Evolutionary conservation across 2,329 filamentous ascomycete genomes (phyloP).

Genomic region (Colletotrichum salicis): DNA sequence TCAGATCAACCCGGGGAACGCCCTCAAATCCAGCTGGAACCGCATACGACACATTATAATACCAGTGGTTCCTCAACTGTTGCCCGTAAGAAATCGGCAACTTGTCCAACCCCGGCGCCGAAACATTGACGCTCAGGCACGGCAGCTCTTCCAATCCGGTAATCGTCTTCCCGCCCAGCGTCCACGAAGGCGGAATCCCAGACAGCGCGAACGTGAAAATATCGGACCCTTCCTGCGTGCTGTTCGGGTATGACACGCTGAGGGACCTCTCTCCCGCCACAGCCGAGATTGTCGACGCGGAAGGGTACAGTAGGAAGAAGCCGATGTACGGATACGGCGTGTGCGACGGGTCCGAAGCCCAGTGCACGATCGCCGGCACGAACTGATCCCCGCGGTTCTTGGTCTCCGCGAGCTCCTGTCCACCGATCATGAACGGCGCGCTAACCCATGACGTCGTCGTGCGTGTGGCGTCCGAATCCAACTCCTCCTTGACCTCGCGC

Average conservation of each 20-base stretch:
- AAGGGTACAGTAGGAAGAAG: conserved; percentile 54
- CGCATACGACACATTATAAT: conserved; percentile 58
- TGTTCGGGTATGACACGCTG: conserved; percentile 51
- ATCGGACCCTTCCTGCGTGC: conserved; percentile 49
- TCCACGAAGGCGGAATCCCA: conserved; percentile 52
- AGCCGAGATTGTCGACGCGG: conserved; percentile 53
- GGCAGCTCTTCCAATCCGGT: conserved; percentile 48
- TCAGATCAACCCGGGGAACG: conserved; percentile 48
- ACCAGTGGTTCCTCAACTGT: conserved; percentile 52
- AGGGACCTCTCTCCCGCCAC: conserved; percentile 47
- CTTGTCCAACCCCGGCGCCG: conserved; percentile 49
- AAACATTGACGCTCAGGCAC: conserved; percentile 51
- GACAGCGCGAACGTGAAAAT: conserved; percentile 53
- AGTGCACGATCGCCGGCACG: conserved; percentile 58
- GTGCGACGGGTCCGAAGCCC: conserved; percentile 53
- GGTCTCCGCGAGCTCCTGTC: conserved; percentile 48
- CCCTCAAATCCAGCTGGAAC: conserved; percentile 53
- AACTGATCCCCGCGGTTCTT: conserved; percentile 52
- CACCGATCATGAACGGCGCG: conserved; percentile 55
- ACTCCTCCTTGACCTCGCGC: conserved; percentile 48
- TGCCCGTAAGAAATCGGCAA: conserved; percentile 50
- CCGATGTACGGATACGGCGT: conserved; percentile 51
- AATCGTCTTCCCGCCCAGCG: conserved; percentile 44
- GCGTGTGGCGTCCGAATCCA: conserved; percentile 44
- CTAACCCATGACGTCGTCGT: conserved; percentile 54